Evolutionary conservation across 805 yeast genomes (phyloP).

Genomic region (Scheffersomyces spartinae): DNA sequence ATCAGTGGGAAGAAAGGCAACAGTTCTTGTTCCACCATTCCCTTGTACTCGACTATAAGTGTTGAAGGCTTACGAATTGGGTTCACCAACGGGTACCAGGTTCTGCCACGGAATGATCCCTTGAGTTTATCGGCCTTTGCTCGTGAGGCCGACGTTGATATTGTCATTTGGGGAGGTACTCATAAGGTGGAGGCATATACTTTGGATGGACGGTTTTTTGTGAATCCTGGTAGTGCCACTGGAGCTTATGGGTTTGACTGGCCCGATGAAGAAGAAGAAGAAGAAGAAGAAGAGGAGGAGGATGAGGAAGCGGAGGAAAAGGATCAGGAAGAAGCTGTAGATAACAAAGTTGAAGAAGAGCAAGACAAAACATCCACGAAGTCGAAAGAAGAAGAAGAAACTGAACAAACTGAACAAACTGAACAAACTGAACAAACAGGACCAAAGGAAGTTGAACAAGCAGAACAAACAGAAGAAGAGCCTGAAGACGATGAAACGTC

Average conservation of each 20-base stretch:
- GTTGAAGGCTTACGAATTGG: constrained; percentile 73
- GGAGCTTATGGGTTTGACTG: constrained; percentile 69
- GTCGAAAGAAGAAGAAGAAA: constrained; percentile 1
- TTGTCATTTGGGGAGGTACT: constrained; percentile 87
- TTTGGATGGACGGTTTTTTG: constrained; percentile 81
- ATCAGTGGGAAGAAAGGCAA: constrained; percentile 6
- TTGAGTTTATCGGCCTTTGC: constrained; percentile 73
- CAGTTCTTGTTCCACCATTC: constrained; percentile 21
- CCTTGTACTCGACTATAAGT: constrained; percentile 51
- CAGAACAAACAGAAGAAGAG: constrained; percentile 9
- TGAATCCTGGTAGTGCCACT: constrained; percentile 96
- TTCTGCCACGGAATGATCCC: constrained; percentile 82
- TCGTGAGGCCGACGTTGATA: constrained; percentile 84
- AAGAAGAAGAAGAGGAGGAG: constrained; percentile 20
- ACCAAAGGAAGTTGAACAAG: constrained; percentile 3
- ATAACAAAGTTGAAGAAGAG: constrained; percentile 4
- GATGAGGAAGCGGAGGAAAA: constrained; percentile 17
- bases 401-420: constrained; percentile 8
- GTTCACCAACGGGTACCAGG: constrained; percentile 69
- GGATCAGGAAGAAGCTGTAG: constrained; percentile 3
- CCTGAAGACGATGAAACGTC: constrained; percentile 2
- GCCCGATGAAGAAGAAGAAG: constrained; percentile 43
- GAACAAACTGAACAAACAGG: constrained; percentile 8
- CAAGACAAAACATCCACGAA: constrained; percentile 3
- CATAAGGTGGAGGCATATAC: constrained; percentile 90